A percentile compares a stretch with the other conserved stretches of the same genome.
phyloP scores from a whole-genome alignment of 106 monocot species.

The Iris macrosiphon region DNA sequence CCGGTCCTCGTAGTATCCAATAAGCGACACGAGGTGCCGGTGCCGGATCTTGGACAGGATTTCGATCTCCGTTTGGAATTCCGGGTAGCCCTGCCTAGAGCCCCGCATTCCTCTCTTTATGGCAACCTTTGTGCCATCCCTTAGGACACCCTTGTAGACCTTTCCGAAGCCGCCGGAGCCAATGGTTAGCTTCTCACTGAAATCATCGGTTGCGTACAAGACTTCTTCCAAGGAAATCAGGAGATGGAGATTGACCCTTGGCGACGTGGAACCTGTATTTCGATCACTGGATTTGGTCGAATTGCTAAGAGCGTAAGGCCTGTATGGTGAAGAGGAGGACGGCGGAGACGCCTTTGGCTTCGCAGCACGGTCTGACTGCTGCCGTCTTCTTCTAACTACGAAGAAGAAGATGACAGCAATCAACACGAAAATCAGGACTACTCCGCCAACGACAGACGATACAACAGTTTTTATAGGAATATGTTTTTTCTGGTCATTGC shows the following conservation, averaged over 20 bases:
- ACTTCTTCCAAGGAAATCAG: slow-evolving; percentile 40
- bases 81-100: slow-evolving; percentile 41
- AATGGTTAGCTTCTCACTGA: slow-evolving; percentile 26
- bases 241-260: slow-evolving; percentile 25
- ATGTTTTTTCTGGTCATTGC: background rate
- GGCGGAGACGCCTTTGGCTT: background rate
- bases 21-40: slow-evolving; percentile 53
- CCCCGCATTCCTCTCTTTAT: slow-evolving; percentile 38
- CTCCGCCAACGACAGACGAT: slow-evolving; percentile 13
- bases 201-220: slow-evolving; percentile 31
- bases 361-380: background rate
- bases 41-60: slow-evolving; percentile 55
- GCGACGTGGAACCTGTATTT: slow-evolving; percentile 1
- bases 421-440: slow-evolving; percentile 2
- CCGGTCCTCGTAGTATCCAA: slow-evolving; percentile 58
- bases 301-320: background rate
- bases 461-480: background rate
- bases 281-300: slow-evolving; percentile 9
- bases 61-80: slow-evolving; percentile 54
- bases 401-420: background rate
- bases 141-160: slow-evolving; percentile 51
- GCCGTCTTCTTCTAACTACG: slow-evolving; percentile 4
- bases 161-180: slow-evolving; percentile 63
- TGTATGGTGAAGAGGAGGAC: slow-evolving; percentile 10
- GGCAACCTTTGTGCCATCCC: slow-evolving; percentile 48